Percentiles rank a stretch among this genome's conserved stretches.
Conservation (phyloP, 1,284 basidiomycete genomes). For the Caloboletus inedulis region DNA sequence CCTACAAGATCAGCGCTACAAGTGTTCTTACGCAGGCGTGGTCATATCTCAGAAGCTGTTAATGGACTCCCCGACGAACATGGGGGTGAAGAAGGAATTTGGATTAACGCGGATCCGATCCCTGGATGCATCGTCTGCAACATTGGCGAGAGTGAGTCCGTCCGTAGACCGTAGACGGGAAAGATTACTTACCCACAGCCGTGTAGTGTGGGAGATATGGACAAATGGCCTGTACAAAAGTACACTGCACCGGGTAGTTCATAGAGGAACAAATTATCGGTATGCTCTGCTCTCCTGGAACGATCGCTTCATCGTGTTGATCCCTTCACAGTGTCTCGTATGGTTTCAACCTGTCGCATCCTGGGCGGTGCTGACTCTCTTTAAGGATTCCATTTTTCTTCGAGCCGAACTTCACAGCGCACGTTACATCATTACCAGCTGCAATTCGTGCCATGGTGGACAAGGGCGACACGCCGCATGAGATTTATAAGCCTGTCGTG, state of each 20-base stretch:
- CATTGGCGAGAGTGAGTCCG: slow-evolving; percentile 72
- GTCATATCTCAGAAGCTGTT: slow-evolving; percentile 35
- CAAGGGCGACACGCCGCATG: slow-evolving; percentile 16
- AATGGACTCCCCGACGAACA: slow-evolving; percentile 47
- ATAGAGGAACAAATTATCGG: slow-evolving; percentile 71
- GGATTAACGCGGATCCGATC: slow-evolving; percentile 79
- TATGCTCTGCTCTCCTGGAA: slow-evolving; percentile 24
- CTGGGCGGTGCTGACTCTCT: slow-evolving; percentile 3
- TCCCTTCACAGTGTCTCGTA: slow-evolving; percentile 51
- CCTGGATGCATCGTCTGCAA: slow-evolving; percentile 79
- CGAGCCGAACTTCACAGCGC: slow-evolving; percentile 75
- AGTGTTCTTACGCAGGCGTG: slow-evolving; percentile 62
- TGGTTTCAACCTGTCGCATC: not conserved
- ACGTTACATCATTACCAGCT: slow-evolving; percentile 57
- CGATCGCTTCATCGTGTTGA: slow-evolving; percentile 3
- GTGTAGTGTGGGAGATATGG: slow-evolving; percentile 82
- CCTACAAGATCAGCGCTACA: slow-evolving; percentile 75
- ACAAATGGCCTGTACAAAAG: slow-evolving; percentile 74
- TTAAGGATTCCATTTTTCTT: slow-evolving; percentile 80
- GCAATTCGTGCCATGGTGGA: slow-evolving; percentile 42
- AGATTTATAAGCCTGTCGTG: slow-evolving; percentile 46
- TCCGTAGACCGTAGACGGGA: not conserved
- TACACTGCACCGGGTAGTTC: slow-evolving; percentile 78
- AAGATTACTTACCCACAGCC: slow-evolving; percentile 3
- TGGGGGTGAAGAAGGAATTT: slow-evolving; percentile 56